Evolutionary conservation across 306 rosid genomes (phyloP).

Genomic region (Hippophae rhamnoides): DNA sequence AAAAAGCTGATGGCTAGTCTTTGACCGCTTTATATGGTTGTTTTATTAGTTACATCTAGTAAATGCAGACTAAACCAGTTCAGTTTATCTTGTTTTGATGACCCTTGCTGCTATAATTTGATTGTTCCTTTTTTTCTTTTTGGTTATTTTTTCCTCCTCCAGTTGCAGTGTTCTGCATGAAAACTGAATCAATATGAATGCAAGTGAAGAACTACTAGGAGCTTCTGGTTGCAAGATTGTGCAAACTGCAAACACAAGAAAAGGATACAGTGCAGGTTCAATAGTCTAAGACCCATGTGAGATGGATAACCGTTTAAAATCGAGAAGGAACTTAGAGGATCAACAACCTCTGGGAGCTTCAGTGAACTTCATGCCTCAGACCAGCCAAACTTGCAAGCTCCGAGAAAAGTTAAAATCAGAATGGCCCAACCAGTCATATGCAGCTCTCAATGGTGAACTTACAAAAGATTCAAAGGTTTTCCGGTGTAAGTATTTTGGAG

Average conservation of each 20-base stretch:
- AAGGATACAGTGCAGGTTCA: slow-evolving; percentile 16
- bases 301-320: slow-evolving; percentile 36
- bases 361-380: slow-evolving; percentile 8
- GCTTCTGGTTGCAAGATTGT: slow-evolving; percentile 20
- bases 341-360: slow-evolving; percentile 24
- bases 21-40: no score
- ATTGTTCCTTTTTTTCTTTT: neutral
- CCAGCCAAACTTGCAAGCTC: slow-evolving; percentile 32
- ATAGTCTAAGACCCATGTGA: slow-evolving; percentile 9
- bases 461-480: slow-evolving; percentile 25
- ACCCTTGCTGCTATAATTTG: neutral
- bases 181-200: slow-evolving; percentile 13
- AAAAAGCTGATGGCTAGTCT: no score
- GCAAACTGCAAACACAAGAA: slow-evolving; percentile 19
- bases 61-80: no score
- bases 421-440: slow-evolving; percentile 40
- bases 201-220: slow-evolving; percentile 19
- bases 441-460: slow-evolving; percentile 48
- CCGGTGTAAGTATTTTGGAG: slow-evolving; percentile 23
- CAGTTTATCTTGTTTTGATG: neutral
- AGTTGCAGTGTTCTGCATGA: neutral
- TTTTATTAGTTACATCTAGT: no score
- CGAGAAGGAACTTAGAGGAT: slow-evolving; percentile 23
- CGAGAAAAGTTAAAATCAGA: slow-evolving; percentile 32
- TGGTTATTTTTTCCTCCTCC: neutral